A percentile compares a stretch with the other conserved stretches of the same genome.
phyloP scores from a whole-genome alignment of 768 basidiomycete genomes.

The Phlegmacium glaucopus region DNA sequence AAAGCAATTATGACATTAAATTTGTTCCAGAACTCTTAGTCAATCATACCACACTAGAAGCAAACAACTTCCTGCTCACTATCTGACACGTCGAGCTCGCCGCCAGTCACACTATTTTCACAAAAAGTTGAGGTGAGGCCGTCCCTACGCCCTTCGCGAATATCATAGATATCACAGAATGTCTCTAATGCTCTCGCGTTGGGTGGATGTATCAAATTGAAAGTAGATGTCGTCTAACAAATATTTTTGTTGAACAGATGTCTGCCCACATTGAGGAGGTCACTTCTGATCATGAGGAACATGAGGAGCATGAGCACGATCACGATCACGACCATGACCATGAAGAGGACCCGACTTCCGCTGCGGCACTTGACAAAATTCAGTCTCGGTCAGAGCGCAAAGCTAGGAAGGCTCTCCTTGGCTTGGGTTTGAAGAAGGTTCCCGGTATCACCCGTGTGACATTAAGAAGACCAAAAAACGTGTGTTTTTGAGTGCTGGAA shows the following conservation, averaged over 20 bases:
- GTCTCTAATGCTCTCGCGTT: background rate
- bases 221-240: constrained; percentile 32
- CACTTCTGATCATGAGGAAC: constrained; percentile 74
- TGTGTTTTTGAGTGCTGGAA: constrained; percentile 31
- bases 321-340: constrained; percentile 50
- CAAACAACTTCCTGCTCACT: constrained; percentile 33
- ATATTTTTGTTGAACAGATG: constrained; percentile 43
- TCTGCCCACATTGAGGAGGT: constrained; percentile 85
- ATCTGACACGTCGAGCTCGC: constrained; percentile 36
- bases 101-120: constrained; percentile 16
- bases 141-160: constrained; percentile 10
- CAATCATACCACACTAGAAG: constrained; percentile 28
- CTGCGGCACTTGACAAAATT: constrained; percentile 86
- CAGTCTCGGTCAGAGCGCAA: constrained; percentile 94
- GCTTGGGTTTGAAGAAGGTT: constrained; percentile 90
- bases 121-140: constrained; percentile 28
- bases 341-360: constrained; percentile 82
- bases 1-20: constrained; percentile 5
- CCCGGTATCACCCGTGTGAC: constrained; percentile 93
- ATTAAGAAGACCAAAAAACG: constrained; percentile 91
- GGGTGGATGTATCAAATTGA: constrained; percentile 31
- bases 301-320: constrained; percentile 63
- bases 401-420: constrained; percentile 88
- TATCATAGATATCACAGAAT: constrained; percentile 1
- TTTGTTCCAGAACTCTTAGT: constrained; percentile 10